These are phyloP conservation scores for Linnemannia schmuckeri DNA, from an alignment of 192 early-diverging fungal species.

Conservation along the genomic window DNA sequence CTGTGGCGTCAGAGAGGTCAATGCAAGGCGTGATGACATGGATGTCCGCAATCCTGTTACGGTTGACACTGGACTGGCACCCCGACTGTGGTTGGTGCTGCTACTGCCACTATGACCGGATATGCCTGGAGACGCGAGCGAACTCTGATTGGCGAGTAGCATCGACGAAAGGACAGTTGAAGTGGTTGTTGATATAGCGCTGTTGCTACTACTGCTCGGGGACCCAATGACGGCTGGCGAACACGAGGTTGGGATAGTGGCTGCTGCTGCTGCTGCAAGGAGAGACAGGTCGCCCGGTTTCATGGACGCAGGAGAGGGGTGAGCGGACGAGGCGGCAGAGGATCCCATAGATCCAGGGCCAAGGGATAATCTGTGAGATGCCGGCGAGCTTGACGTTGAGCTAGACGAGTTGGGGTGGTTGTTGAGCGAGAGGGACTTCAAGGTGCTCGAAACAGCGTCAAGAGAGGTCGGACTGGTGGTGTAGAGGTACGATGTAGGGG, in stretches of 20 bases:
- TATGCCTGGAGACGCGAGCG: slow-evolving; percentile 12
- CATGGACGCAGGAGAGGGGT: slow-evolving; percentile 17
- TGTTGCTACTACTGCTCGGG: not conserved
- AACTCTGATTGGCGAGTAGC: slow-evolving; percentile 37
- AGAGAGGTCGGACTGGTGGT: slow-evolving; percentile 47
- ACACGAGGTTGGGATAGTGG: not conserved
- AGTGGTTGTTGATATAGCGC: slow-evolving; percentile 10
- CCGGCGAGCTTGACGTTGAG: slow-evolving; percentile 7
- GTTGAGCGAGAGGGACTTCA: slow-evolving; percentile 34
- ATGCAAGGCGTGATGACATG: slow-evolving; percentile 18
- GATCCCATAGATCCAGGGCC: not conserved
- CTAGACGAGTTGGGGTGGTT: not conserved
- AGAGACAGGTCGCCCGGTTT: slow-evolving; percentile 17
- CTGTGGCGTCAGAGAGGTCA: slow-evolving; percentile 4
- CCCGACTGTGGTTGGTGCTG: not conserved
- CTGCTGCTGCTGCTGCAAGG: not conserved
- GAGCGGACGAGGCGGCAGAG: slow-evolving; percentile 7
- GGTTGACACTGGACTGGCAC: slow-evolving; percentile 1
- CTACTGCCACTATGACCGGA: slow-evolving; percentile 2
- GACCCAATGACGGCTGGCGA: not conserved
- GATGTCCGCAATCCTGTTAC: slow-evolving; percentile 10
- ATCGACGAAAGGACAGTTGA: slow-evolving; percentile 44
- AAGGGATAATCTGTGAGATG: slow-evolving; percentile 16
- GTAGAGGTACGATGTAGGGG: slow-evolving; percentile 31
- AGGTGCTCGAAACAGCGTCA: slow-evolving; percentile 48